Base-by-base conservation (phyloP, 345 rosid genomes). In the Camelina sativa region DNA sequence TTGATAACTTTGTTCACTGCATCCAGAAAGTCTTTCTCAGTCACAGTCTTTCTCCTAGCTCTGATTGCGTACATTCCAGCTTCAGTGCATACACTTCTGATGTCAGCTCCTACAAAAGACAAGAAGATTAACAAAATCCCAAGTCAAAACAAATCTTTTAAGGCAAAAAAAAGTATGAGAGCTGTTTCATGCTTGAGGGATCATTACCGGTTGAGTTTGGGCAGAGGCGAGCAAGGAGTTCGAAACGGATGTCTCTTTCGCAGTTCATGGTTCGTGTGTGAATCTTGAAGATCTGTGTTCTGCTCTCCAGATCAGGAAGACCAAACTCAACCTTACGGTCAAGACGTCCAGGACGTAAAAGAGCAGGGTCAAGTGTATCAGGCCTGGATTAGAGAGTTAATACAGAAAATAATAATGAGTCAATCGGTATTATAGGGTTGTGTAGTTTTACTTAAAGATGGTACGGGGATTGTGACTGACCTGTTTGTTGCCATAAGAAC, bases 401-500 rank as follows among this genome's bases (percentile, higher is more conserved):
- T 12, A 55, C 38, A 65, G 17, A 71, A 1, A 25, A 51, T 48
- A 60, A 43, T 23, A 54, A 61, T 44, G 57, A 15, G 73, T n/a
- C 28, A 12, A 50, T 2, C 17, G 0, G 40, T 28, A 30, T 11
- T 17, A 16, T 16, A 11, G 43, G 35, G 25, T 6, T 35, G 28
- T 20, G 60, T 10, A 65, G 34, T 50, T 65, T 43, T 43, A 61
- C 5, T 34, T 54, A 40, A 32, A 17, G 43, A 2, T 69, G 13
- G 25, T 54, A 0, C 30, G 52, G 38, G 8, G 7, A 52, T 9
- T 55, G 86, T 28, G 23, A 23, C 82, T 58, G 1, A 91, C 98
- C 98, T 92, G 83, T 95, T 95, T 20, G 99, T 95, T 62, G 99
- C 99, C 99, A 95, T 95, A n/a, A 95, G 85, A n/a, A 95, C 99